Base-by-base conservation (phyloP, 805 yeast genomes). In the Candida namnaoensis region DNA sequence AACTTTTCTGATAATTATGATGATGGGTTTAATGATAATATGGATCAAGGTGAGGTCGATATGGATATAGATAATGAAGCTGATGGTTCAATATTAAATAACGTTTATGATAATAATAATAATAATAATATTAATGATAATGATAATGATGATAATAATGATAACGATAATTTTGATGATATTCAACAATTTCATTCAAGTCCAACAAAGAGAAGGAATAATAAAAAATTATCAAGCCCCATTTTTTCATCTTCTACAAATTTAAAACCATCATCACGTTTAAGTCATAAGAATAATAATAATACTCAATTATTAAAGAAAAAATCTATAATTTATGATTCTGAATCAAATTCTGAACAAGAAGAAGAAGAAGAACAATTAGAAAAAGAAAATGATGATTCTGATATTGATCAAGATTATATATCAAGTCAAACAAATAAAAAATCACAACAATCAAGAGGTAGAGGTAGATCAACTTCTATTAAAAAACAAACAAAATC, bases 51-150 rank as follows among this genome's bases (percentile, higher is more conserved):
- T 32, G 45, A 43, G n/a, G 47, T 46, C 6, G 49, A 47, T 30
- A 48, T 46, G 34, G 58, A 53, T 40, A 58, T 53, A n/a, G 62
- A 63, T 43, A 52, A 58, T 25, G 60, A 53, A 27, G 58, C 50
- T 19, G 51, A 40, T 32, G 51, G 54, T 26, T 39, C 40, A 6
- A 50, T 54, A 5, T 42, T 30, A 30, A 30, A 30, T 2, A 30
- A 30, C n/a, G 45, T 36, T 13, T 36, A 38, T 32, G 12, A 28
- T 28, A 40, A 40, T 19, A 26, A 26, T 26, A 26, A 26, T 26
- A 26, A 3, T 26, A 26, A 26, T 26, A 26, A 26, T 26, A 26
- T 7, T 26, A 26, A 26, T 26, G 8, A 26, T 26, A 26, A 26
- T 26, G 8, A 26, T 26, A 26, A 26, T 26, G 8, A 26, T 26